phyloP scores from a whole-genome alignment of 495 filamentous ascomycete species.

The Articulospora tetracladia region DNA sequence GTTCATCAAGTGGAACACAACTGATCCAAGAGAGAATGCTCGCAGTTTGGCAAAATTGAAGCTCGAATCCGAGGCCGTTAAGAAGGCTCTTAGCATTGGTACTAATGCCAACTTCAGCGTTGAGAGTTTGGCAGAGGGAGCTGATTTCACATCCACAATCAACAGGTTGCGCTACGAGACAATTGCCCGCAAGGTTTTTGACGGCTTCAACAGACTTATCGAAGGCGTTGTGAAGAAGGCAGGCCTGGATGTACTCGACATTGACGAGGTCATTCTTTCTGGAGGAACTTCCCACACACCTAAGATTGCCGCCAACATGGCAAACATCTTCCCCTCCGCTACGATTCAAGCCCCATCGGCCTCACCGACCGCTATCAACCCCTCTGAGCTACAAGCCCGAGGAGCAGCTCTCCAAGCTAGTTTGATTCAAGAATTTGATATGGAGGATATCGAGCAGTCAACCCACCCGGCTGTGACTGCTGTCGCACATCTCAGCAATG shows the following conservation, averaged over 20 bases:
- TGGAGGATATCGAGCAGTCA: conserved; percentile 90
- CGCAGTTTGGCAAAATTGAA: conserved; percentile 87
- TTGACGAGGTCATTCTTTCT: conserved; percentile 91
- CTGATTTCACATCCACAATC: conserved; percentile 87
- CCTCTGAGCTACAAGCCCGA: conserved; percentile 80
- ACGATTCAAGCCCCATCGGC: conserved; percentile 80
- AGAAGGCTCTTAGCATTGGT: conserved; percentile 84
- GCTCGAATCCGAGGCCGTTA: conserved; percentile 83
- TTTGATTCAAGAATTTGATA: conserved; percentile 86
- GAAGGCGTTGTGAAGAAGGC: conserved; percentile 88
- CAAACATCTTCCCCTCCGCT: conserved; percentile 78
- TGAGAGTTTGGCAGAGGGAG: conserved; percentile 79
- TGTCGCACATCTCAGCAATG: conserved; percentile 81
- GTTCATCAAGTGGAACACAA: conserved; percentile 91
- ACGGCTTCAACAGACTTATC: conserved; percentile 79
- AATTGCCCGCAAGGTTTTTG: conserved; percentile 78
- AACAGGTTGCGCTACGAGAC: conserved; percentile 93
- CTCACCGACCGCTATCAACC: conserved; percentile 75
- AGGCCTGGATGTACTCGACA: conserved; percentile 83
- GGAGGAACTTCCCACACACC: conserved; percentile 93
- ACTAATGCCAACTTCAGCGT: conserved; percentile 86
- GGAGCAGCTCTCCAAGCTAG: conserved; percentile 95
- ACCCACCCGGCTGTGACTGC: conserved; percentile 94
- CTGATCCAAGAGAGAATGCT: conserved; percentile 77
- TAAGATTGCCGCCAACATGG: conserved; percentile 74